A percentile compares a stretch with the other conserved stretches of the same genome.
Evolutionary conservation across 2,329 filamentous ascomycete species (phyloP).

Genomic region (Fusarium buxicola): DNA sequence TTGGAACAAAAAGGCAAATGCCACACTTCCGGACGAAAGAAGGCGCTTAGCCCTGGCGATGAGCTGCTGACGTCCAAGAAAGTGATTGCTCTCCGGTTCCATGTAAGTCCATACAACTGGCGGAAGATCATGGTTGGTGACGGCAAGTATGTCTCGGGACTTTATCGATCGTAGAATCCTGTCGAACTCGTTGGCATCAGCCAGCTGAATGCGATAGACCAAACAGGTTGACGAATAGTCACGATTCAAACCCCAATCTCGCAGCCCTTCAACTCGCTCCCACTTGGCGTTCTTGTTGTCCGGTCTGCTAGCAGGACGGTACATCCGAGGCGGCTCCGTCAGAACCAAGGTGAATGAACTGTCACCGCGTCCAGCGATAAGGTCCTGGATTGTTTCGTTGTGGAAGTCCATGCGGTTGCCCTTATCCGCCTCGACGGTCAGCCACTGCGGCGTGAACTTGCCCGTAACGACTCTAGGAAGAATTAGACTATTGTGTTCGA

Average conservation of each 20-base stretch:
- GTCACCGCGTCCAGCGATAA: conserved; percentile 53
- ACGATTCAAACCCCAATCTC: conserved; percentile 16
- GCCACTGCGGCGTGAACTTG: conserved; percentile 32
- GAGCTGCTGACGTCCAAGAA: conserved; percentile 38
- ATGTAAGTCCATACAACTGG: conserved; percentile 36
- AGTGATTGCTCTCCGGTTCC: conserved; percentile 15
- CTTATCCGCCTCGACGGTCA: conserved; percentile 10
- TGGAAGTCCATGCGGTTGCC: conserved; percentile 58
- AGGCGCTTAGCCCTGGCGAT: conserved; percentile 25
- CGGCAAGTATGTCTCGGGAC: conserved; percentile 37
- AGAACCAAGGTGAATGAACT: conserved; percentile 63
- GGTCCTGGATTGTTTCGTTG: conserved; percentile 60
- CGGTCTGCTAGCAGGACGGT: conserved; percentile 40
- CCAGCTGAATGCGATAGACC: conserved; percentile 55
- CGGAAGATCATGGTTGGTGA: conserved; percentile 44
- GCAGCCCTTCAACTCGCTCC: conserved; percentile 49
- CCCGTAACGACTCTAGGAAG: background rate
- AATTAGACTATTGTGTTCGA: conserved; percentile 52
- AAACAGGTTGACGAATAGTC: conserved; percentile 53
- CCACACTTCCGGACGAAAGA: conserved; percentile 48
- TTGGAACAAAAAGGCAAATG: conserved; percentile 69
- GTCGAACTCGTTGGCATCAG: background rate
- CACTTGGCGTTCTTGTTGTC: conserved; percentile 24
- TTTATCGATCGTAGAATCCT: conserved; percentile 37
- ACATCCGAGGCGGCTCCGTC: conserved; percentile 63